Evolutionary conservation across 2,329 filamentous ascomycete genomes (phyloP), one percentile per base, ranked within the genome.

Genomic region (Claviceps humidiphila): DNA sequence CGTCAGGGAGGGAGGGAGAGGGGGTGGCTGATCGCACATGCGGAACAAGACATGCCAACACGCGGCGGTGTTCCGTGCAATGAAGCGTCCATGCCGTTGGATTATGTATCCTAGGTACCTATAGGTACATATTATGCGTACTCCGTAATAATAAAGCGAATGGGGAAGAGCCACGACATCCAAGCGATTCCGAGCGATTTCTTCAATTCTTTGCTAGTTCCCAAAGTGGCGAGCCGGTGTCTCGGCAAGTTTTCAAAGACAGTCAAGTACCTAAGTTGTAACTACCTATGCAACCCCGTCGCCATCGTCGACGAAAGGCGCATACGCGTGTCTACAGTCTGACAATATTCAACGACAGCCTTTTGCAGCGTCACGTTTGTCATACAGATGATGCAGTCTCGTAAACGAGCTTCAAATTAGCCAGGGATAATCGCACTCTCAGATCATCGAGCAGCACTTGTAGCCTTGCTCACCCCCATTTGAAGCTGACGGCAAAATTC

Each of bases 121-220:
- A 2, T 2, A 20, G 20, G 20, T 17, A 16, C 47, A 24, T 24
- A 6, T 26, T 22, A 4, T 22, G 3, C 22, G 24, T 6, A 34
- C 30, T 34, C 9, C 9, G 30, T 9, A 11, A 22, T 22, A 3
- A 22, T 22, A 22, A 34, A 1, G 30, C 30, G 30, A 34, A 34
- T 11, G 30, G 30, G 30, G 4, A 34, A 34, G 30, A 9, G 30
- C 51, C 51, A 38, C 49, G 3, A 41, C 30, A 14, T 48, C 34
- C 51, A 16, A 38, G 41, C 14, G 34, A 8, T 45, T 49, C 41
- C 26, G 45, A 30, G 52, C 52, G 52, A 1, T 22, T 50, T 47
- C 50, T 50, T 52, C 46, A 49, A 47, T 45, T 54, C 52, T 54
- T 57, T 50, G 22, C 48, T n/a, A 51, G 53, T 53, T 40, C 49